These are phyloP conservation scores for Esteya vermicola DNA, from an alignment of 2,329 filamentous ascomycete species.

Conservation along the genomic window DNA sequence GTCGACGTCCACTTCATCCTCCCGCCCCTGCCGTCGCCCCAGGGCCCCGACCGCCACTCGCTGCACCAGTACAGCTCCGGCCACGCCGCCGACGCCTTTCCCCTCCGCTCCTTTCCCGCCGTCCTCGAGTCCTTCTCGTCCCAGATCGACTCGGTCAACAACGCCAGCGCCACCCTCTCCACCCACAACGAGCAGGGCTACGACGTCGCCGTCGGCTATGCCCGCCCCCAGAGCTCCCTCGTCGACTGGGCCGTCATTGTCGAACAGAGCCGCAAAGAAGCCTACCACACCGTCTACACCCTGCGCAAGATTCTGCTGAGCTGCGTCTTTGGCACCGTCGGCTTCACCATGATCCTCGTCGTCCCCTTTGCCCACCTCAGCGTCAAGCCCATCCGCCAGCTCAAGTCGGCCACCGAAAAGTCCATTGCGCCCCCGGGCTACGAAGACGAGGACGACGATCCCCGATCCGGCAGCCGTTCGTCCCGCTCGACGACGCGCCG, in stretches of 20 bases:
- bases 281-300: conserved; percentile 58
- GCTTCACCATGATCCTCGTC: conserved; percentile 54
- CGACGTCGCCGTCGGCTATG: conserved; percentile 67
- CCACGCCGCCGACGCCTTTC: conserved; percentile 36
- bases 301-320: conserved; percentile 70
- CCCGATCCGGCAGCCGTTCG: conserved; percentile 24
- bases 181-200: conserved; percentile 59
- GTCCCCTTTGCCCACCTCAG: conserved; percentile 71
- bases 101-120: conserved; percentile 46
- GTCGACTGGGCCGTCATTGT: conserved; percentile 75
- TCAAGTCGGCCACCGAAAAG: conserved; percentile 62
- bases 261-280: conserved; percentile 61
- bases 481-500: conserved; percentile 29
- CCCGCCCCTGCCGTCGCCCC: conserved; percentile 27
- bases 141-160: conserved; percentile 38
- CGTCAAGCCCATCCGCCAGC: conserved; percentile 62
- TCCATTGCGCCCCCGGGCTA: conserved; percentile 54
- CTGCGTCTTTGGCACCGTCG: conserved; percentile 73
- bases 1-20: conserved; percentile 44
- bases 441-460: conserved; percentile 34
- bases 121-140: conserved; percentile 44
- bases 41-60: conserved; percentile 32
- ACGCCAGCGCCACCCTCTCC: conserved; percentile 53
- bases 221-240: conserved; percentile 49
- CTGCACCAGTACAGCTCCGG: conserved; percentile 26